phyloP scores from a whole-genome alignment of 306 rosid genomes.

The Cyamopsis tetragonoloba region DNA sequence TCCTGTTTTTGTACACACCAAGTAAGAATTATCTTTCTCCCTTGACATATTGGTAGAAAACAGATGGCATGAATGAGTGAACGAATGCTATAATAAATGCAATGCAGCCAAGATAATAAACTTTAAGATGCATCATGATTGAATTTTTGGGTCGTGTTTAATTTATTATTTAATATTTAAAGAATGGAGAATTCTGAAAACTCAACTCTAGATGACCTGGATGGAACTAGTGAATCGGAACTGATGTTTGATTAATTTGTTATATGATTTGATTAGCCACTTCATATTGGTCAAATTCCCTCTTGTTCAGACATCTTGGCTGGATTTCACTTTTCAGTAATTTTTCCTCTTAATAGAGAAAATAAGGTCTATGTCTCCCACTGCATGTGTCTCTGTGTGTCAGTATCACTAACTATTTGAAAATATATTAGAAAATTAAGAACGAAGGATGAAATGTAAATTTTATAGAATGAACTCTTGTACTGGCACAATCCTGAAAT shows the following conservation, averaged over 20 bases:
- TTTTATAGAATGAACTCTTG: too few relatives aligned
- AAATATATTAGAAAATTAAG: background rate
- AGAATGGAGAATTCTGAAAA: background rate
- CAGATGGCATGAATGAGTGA: background rate
- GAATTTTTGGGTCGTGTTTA: slow-evolving; percentile 1
- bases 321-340: background rate
- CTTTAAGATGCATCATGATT: slow-evolving; percentile 1
- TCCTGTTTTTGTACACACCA: slow-evolving; percentile 81
- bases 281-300: background rate
- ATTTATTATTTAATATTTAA: background rate
- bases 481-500: background rate
- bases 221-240: slow-evolving; percentile 5
- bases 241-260: background rate
- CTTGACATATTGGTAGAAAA: background rate
- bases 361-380: background rate
- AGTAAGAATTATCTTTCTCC: slow-evolving; percentile 43
- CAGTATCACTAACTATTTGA: background rate
- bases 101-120: background rate
- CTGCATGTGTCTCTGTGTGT: too few relatives aligned
- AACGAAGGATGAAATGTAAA: background rate
- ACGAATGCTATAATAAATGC: background rate
- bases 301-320: slow-evolving; percentile 1
- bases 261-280: slow-evolving; percentile 9
- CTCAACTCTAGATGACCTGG: background rate
- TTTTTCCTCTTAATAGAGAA: background rate